These are phyloP conservation scores for Solanum peruvianum DNA, from an alignment of 257 asterid genomes.

Conservation along the genomic window DNA sequence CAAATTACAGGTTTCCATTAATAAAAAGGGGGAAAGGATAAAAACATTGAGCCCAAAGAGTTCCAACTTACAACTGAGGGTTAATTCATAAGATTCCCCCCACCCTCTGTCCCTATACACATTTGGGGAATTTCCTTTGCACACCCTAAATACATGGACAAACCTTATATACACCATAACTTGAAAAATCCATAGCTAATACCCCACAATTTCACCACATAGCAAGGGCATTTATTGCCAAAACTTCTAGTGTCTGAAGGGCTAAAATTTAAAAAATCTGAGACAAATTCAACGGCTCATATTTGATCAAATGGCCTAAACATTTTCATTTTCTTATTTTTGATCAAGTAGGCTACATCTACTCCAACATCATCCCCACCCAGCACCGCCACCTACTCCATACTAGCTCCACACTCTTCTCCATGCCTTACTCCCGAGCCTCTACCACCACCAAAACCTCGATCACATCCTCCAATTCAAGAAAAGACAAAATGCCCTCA, in stretches of 20 bases:
- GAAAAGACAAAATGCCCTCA: neutral
- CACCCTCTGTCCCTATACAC: neutral
- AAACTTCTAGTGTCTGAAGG: neutral
- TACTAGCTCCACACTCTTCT: neutral
- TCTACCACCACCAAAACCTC: neutral
- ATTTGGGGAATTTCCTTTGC: neutral
- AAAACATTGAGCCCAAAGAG: neutral
- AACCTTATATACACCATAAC: neutral
- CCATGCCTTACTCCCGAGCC: neutral
- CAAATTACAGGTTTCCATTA: neutral
- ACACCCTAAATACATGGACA: neutral
- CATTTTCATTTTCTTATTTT: neutral
- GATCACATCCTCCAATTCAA: neutral
- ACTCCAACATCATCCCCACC: neutral
- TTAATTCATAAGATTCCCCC: neutral
- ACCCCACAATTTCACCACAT: neutral
- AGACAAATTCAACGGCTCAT: neutral
- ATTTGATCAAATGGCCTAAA: neutral
- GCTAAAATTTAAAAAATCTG: neutral
- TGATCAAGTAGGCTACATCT: neutral
- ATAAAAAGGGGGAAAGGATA: neutral
- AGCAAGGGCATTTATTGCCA: neutral
- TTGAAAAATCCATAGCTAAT: neutral
- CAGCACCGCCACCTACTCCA: neutral
- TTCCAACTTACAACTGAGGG: neutral